Evolutionary conservation across 371 early-diverging fungal species (phyloP), one percentile per base, ranked within the genome.

Genomic region (Mucor plumbeus): DNA sequence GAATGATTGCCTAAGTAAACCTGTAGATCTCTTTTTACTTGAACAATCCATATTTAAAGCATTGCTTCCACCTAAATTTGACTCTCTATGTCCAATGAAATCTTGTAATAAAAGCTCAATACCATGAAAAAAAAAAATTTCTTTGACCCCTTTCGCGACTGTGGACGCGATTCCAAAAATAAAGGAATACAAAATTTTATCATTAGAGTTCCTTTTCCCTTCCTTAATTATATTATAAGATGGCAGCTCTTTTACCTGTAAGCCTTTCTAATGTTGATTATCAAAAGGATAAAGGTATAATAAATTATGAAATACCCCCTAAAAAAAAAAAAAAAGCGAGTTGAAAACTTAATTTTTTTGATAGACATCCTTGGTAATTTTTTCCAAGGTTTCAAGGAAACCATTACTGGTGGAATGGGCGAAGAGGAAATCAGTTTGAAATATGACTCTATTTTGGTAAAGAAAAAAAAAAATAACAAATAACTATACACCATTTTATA

Each of bases 241-340:
- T 80, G 81, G 81, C 81, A 53, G 74, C 81, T 14, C 68, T 81
- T 58, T 31, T 69, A 61, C 81, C 81, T 44, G 64, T 74, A 53
- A 73, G 47, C 21, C 41, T 71, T 53, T 10, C 10, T 34, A 65
- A 60, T 40, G 64, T 80, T 63, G 69, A 71, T 44, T 82, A 82
- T 65, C 77, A 70, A 10, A 69, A 76, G 48, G 83, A 80, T 38
- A 68, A 74, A 66, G 72, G 83, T 79, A 68, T 26, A 55, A 31
- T 10, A 13, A 39, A 14, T n/a, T 0, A 10, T 17, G 1, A 5
- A 39, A 26, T 26, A 26, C 26, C 26, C 3, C n/a, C n/a, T n/a
- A n/a, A n/a, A n/a, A n/a, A n/a, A n/a, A n/a, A 26, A 1, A 26
- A 26, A 26, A 26, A 26, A 26, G 3, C 3, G 26, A 26, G 26